These are phyloP conservation scores for Lepiota venenata DNA, from an alignment of 768 basidiomycete species.

Conservation along the genomic window DNA sequence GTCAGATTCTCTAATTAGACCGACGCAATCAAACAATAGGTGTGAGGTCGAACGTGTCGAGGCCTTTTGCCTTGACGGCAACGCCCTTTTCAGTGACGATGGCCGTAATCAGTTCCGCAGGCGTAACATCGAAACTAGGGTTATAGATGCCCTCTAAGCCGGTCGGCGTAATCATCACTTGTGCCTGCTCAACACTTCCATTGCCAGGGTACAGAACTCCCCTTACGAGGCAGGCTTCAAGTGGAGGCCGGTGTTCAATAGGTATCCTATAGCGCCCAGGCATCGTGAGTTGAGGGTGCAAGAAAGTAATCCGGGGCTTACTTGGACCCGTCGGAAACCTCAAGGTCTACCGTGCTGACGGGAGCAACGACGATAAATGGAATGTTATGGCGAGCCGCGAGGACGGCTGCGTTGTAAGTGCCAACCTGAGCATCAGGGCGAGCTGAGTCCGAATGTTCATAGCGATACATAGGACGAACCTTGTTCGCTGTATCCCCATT, in stretches of 20 bases:
- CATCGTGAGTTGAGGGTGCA: conserved; percentile 7
- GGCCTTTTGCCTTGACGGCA: conserved; percentile 63
- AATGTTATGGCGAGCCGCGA: conserved; percentile 83
- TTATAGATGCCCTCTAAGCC: conserved; percentile 74
- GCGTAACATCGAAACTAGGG: conserved; percentile 96
- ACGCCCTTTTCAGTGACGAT: conserved; percentile 97
- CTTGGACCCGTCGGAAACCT: conserved; percentile 65
- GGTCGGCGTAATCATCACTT: conserved; percentile 81
- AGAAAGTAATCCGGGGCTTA: conserved; percentile 25
- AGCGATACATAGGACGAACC: conserved; percentile 22
- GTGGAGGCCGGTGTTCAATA: conserved; percentile 86
- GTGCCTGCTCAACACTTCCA: conserved; percentile 59
- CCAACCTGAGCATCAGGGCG: conserved; percentile 55
- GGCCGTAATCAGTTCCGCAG: conserved; percentile 89
- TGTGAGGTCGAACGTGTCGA: conserved; percentile 59
- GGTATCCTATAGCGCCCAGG: conserved; percentile 51
- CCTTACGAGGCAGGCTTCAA: conserved; percentile 87
- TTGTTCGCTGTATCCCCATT: conserved; percentile 99
- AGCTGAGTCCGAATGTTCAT: background rate
- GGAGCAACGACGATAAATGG: conserved; percentile 95
- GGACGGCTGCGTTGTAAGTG: conserved; percentile 94
- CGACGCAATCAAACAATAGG: conserved; percentile 40
- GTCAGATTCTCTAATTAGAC: background rate
- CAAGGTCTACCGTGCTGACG: conserved; percentile 87
- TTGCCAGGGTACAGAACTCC: conserved; percentile 65